Evolutionary conservation across 2,329 filamentous ascomycete genomes (phyloP).

Genomic region (Xylaria sp.): DNA sequence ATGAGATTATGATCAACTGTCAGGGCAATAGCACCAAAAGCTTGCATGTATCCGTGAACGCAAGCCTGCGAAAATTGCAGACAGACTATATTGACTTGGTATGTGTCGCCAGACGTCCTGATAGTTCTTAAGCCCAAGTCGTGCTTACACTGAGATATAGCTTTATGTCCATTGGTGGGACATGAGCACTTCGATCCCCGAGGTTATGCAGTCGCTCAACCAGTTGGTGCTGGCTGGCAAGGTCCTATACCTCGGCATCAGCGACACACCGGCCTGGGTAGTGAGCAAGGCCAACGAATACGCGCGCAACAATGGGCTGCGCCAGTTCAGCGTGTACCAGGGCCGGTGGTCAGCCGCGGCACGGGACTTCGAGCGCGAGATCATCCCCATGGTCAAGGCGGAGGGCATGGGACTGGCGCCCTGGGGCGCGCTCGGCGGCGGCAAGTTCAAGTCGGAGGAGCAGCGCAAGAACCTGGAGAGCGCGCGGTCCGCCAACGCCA

Average conservation of each 20-base stretch:
- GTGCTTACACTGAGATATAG: conserved; percentile 34
- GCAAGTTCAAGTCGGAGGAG: conserved; percentile 49
- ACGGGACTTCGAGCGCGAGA: conserved; percentile 72
- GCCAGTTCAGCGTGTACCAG: conserved; percentile 71
- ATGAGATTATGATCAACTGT: conserved; percentile 54
- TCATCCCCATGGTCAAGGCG: conserved; percentile 65
- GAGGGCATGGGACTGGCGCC: conserved; percentile 65
- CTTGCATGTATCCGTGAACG: conserved; percentile 56
- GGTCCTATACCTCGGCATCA: conserved; percentile 69
- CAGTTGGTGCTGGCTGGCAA: conserved; percentile 62
- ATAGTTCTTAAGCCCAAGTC: background rate
- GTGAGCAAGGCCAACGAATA: conserved; percentile 69
- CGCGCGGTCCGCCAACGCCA: conserved; percentile 42
- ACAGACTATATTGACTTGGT: conserved; percentile 71
- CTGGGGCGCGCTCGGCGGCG: conserved; percentile 62
- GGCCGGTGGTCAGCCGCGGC: conserved; percentile 63
- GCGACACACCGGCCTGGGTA: conserved; percentile 71
- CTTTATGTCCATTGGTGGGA: conserved; percentile 71
- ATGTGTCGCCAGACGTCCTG: conserved; percentile 23
- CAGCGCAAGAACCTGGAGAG: conserved; percentile 53
- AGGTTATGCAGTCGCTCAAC: conserved; percentile 71
- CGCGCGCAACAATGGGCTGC: conserved; percentile 69
- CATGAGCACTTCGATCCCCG: conserved; percentile 63
- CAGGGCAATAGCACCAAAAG: conserved; percentile 66
- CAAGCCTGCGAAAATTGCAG: conserved; percentile 62